Evolutionary conservation across 2,329 filamentous ascomycete genomes (phyloP), one percentile per base, ranked within the genome.

Genomic region (Achaetomium macrosporum): DNA sequence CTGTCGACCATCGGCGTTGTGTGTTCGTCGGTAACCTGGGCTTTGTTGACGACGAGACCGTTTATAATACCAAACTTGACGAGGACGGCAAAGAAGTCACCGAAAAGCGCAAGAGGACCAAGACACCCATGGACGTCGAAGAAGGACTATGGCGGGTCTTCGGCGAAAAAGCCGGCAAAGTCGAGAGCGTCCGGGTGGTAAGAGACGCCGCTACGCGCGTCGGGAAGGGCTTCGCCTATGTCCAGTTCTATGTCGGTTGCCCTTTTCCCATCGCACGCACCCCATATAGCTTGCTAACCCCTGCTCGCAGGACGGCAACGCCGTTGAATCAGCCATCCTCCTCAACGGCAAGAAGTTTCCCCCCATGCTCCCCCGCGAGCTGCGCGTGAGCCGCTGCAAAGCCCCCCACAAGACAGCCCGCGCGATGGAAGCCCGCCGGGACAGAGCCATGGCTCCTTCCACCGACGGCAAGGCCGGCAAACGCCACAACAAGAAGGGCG

Each of bases 11-110:
- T 69, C 84, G 87, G 54, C 87, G 91, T 50, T 99, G 93, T 69
- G 85, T 99, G 15, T 99, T 99, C 65, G 88, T 99, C 25, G 93
- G 93, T 43, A 99, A 99, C 66, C 79, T 99, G 1, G 90, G 90
- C 46, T 99, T 99, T 64, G 89, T 99, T 15, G 92, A 96, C 64
- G 90, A 96, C 60, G 91, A 96, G 71, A 87, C 81, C 37, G 76
- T 86, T 47, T 71, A 87, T 19, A 80, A 80, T 47, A 81, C 82
- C 16, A 81, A 81, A 46, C 77, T 84, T 33, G 82, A 83, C 39
- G 84, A 81, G 47, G 78, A 85, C 42, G 83, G 79, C 39, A 81
- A 83, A 47, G 80, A 84, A 64, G 88, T 88, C 66, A 64, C 61
- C 1, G 65, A 65, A 54, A 82, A 80, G 64, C 77, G 65, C 53